Conservation (phyloP, 805 yeast genomes). For the Saccharomycopsis schoenii region DNA sequence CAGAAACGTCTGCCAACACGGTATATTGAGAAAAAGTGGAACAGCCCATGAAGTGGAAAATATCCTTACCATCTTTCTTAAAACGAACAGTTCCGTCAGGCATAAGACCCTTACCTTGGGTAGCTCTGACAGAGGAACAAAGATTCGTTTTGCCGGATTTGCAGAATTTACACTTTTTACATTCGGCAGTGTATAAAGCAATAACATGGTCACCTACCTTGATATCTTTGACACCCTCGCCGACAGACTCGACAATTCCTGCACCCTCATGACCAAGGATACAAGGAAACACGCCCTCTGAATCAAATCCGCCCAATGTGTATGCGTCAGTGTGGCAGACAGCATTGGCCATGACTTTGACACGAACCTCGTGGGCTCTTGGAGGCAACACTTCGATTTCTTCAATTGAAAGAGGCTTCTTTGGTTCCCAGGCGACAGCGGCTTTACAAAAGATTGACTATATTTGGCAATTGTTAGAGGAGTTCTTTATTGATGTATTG, state of each 20-base stretch:
- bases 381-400: constrained; percentile 89
- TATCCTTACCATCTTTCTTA: constrained; percentile 65
- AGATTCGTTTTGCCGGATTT: constrained; percentile 90
- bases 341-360: constrained; percentile 79
- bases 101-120: constrained; percentile 98
- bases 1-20: constrained; percentile 94
- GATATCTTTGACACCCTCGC: constrained; percentile 86
- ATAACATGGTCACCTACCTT: constrained; percentile 91
- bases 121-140: constrained; percentile 91
- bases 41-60: constrained; percentile 95
- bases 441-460: constrained; percentile 53
- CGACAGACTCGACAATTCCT: constrained; percentile 89
- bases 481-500: not conserved
- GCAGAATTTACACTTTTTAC: constrained; percentile 92
- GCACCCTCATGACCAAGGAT: constrained; percentile 98
- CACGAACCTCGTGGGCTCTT: constrained; percentile 93
- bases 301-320: constrained; percentile 88
- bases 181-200: constrained; percentile 94
- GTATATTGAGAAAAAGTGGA: constrained; percentile 96
- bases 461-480: not conserved
- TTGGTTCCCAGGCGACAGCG: constrained; percentile 97
- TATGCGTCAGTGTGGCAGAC: constrained; percentile 98
- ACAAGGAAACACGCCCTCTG: constrained; percentile 93
- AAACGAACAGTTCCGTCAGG: constrained; percentile 97
- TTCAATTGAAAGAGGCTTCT: constrained; percentile 72